These are phyloP conservation scores for Novymonas esmeraldas DNA, from an alignment of 208 protist genomes.

Conservation along the genomic window DNA sequence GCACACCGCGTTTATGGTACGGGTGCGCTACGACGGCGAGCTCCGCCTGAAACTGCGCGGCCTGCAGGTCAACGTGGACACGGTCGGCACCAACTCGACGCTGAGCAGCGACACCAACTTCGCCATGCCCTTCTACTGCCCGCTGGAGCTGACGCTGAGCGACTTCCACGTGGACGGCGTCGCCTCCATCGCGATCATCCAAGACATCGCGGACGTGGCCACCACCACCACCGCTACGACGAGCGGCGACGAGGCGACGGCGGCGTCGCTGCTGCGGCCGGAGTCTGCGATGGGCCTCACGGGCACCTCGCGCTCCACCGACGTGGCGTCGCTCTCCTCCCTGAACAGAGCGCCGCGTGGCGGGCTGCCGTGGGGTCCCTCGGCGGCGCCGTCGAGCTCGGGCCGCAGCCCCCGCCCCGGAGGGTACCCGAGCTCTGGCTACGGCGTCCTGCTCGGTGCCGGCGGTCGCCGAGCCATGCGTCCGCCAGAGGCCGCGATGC, in stretches of 20 bases:
- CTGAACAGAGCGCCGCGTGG: constrained; percentile 13
- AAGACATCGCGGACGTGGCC: constrained; percentile 52
- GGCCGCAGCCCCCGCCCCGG: constrained; percentile 7
- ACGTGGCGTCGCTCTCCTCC: constrained; percentile 5
- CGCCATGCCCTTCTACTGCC: constrained; percentile 86
- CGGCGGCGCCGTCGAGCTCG: constrained; percentile 11
- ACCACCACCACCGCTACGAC: too few relatives aligned
- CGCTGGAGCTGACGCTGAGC: constrained; percentile 83
- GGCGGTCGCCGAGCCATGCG: constrained; percentile 83
- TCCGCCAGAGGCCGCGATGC: constrained; percentile 42
- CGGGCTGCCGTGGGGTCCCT: constrained; percentile 6
- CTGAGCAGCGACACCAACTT: constrained; percentile 67
- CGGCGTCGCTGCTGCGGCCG: background rate
- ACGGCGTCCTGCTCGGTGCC: constrained; percentile 73
- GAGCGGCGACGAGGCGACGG: too few relatives aligned
- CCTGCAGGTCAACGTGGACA: constrained; percentile 89
- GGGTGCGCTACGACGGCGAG: constrained; percentile 83
- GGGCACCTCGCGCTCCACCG: background rate
- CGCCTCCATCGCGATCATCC: constrained; percentile 79
- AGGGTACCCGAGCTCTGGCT: constrained; percentile 46
- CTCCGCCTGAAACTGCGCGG: constrained; percentile 74
- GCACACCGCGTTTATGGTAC: constrained; percentile 85
- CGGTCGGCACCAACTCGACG: constrained; percentile 49
- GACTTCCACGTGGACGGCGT: constrained; percentile 82
- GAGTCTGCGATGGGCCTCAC: constrained; percentile 12